phyloP scores from a whole-genome alignment of 78 protist genomes.

The Acrasis kona region DNA sequence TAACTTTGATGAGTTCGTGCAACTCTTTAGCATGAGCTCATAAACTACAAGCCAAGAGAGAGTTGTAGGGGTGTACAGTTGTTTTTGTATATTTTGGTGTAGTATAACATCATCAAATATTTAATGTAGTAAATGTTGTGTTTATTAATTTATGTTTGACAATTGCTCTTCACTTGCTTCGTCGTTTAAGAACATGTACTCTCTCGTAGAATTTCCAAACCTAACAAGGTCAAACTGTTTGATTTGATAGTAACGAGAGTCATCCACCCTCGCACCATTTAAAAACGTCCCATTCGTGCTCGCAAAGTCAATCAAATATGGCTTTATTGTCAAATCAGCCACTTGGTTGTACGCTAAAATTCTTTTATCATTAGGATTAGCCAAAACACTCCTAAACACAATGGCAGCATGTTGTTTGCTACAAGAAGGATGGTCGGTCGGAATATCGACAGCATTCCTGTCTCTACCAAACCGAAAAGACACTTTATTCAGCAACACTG shows the following conservation, averaged over 20 bases:
- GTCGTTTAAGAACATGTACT: constrained; percentile 58
- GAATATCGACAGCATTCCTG: constrained; percentile 58
- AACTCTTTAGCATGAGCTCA: no score
- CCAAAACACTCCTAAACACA: constrained; percentile 23
- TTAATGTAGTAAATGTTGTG: no score
- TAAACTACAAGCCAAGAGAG: no score
- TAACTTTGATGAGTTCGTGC: no score
- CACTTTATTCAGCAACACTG: no score
- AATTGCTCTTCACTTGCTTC: constrained; percentile 6
- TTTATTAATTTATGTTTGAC: no score
- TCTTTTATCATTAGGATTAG: background rate
- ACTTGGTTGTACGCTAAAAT: no score
- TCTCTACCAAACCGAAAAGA: constrained; percentile 67
- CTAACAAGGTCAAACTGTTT: constrained; percentile 37
- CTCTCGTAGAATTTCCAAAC: constrained; percentile 69
- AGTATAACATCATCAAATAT: no score
- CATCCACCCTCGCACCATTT: constrained; percentile 41
- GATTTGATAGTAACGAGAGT: constrained; percentile 54
- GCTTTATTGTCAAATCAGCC: background rate
- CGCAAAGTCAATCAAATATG: constrained; percentile 75
- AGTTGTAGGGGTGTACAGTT: no score
- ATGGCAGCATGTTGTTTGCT: constrained; percentile 84
- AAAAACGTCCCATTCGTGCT: constrained; percentile 72
- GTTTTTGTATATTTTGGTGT: no score
- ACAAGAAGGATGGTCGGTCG: constrained; percentile 77